Conservation (phyloP, 805 yeast genomes). For the Barnettozyma vustinii region DNA sequence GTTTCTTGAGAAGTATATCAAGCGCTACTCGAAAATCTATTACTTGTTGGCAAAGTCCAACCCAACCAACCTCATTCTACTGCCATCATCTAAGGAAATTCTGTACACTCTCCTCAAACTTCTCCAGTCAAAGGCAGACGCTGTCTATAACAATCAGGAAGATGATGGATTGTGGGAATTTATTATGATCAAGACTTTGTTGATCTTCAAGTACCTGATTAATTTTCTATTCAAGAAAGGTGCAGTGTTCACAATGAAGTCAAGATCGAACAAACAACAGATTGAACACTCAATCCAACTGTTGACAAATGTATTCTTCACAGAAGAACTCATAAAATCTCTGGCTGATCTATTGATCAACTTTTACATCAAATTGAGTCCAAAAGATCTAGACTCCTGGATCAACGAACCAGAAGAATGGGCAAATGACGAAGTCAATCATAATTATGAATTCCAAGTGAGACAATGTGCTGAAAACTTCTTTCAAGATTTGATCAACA, state of each 20-base stretch:
- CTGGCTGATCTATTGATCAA: constrained; percentile 63
- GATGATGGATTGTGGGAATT: constrained; percentile 68
- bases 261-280: constrained; percentile 61
- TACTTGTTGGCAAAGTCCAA: constrained; percentile 51
- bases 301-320: constrained; percentile 51
- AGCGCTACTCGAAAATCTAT: constrained; percentile 72
- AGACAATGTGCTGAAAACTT: constrained; percentile 85
- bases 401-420: constrained; percentile 86
- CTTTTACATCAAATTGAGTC: constrained; percentile 70
- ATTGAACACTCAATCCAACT: constrained; percentile 49
- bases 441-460: constrained; percentile 78
- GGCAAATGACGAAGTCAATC: constrained; percentile 72
- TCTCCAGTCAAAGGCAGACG: constrained; percentile 59
- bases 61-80: constrained; percentile 65
- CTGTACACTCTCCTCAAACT: constrained; percentile 55
- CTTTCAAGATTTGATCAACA: constrained; percentile 65
- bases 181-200: constrained; percentile 59
- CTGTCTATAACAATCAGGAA: constrained; percentile 52
- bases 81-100: constrained; percentile 59
- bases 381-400: constrained; percentile 81
- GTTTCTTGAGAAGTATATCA: constrained; percentile 60
- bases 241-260: constrained; percentile 54
- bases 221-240: constrained; percentile 61
- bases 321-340: constrained; percentile 47
- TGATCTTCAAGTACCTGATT: constrained; percentile 59